phyloP scores from a whole-genome alignment of 2,329 filamentous ascomycete species.

The Ilyonectria destructans region DNA sequence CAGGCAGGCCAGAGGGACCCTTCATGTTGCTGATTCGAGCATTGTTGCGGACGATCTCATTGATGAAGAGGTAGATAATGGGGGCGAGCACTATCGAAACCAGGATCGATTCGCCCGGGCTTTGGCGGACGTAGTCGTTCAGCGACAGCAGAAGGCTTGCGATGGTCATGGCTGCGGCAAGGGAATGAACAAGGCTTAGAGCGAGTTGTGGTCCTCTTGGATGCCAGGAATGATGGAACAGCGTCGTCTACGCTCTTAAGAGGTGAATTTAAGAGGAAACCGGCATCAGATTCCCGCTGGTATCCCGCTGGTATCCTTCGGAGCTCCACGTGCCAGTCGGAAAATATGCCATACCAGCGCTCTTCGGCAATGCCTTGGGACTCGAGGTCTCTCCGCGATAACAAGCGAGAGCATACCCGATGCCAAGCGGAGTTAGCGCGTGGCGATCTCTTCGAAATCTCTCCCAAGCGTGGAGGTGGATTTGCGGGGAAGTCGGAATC shows the following conservation, averaged over 20 bases:
- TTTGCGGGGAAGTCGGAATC: conserved; percentile 27
- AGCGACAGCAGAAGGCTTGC: conserved; percentile 43
- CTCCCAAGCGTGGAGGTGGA: conserved; percentile 28
- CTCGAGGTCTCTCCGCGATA: background rate
- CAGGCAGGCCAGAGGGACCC: conserved; percentile 66
- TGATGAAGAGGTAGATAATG: conserved; percentile 63
- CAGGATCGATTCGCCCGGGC: conserved; percentile 43
- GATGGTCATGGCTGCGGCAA: conserved; percentile 47
- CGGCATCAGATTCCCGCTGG: background rate
- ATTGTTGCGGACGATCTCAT: conserved; percentile 63
- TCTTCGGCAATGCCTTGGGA: background rate
- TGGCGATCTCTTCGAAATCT: background rate
- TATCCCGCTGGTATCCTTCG: background rate
- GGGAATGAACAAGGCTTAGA: conserved; percentile 1
- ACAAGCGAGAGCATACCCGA: background rate
- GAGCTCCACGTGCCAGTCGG: background rate
- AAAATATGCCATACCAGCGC: background rate
- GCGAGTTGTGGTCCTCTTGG: background rate
- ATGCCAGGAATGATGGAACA: conserved; percentile 11
- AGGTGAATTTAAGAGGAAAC: background rate
- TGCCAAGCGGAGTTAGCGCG: conserved; percentile 14
- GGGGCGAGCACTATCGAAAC: conserved; percentile 51
- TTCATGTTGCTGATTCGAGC: conserved; percentile 63
- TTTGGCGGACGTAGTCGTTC: conserved; percentile 37
- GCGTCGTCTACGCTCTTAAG: background rate